Percentiles rank a stretch among this genome's conserved stretches.
Conservation (phyloP, 139 green algal species). For the Coccomyxa sp. region DNA sequence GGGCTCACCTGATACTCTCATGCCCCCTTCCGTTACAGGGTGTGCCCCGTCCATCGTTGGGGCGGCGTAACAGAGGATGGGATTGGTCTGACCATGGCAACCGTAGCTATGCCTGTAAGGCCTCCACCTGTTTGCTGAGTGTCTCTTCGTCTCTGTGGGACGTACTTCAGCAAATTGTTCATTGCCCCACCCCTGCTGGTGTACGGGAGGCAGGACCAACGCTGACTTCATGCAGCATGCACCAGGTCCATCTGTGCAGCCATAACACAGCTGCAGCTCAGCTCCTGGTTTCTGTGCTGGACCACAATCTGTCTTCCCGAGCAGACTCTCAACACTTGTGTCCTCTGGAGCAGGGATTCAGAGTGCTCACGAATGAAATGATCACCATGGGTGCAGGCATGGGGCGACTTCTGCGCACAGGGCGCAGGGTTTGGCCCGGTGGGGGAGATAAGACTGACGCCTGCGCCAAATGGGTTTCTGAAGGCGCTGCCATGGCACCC, state of each 20-base stretch:
- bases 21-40: neutral
- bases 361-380: too few species aligned
- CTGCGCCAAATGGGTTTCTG: constrained; percentile 1
- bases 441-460: constrained; percentile 39
- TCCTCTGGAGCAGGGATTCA: too few species aligned
- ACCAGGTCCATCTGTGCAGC: too few species aligned
- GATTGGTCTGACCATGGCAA: constrained; percentile 1
- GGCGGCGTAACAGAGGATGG: neutral
- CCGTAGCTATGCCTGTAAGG: neutral
- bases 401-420: constrained; percentile 6
- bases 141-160: neutral
- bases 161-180: neutral
- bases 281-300: too few species aligned
- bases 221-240: too few species aligned
- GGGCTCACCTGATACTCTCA: neutral
- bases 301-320: neutral
- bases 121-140: neutral
- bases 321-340: too few species aligned
- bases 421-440: constrained; percentile 18
- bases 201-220: too few species aligned
- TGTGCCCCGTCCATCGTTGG: neutral
- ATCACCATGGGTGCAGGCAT: constrained; percentile 19
- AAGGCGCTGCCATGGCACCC: constrained; percentile 24
- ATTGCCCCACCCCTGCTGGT: too few species aligned
- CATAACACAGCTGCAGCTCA: too few species aligned